phyloP scores from a whole-genome alignment of 2,329 filamentous ascomycete species.

The Onygenales sp. region DNA sequence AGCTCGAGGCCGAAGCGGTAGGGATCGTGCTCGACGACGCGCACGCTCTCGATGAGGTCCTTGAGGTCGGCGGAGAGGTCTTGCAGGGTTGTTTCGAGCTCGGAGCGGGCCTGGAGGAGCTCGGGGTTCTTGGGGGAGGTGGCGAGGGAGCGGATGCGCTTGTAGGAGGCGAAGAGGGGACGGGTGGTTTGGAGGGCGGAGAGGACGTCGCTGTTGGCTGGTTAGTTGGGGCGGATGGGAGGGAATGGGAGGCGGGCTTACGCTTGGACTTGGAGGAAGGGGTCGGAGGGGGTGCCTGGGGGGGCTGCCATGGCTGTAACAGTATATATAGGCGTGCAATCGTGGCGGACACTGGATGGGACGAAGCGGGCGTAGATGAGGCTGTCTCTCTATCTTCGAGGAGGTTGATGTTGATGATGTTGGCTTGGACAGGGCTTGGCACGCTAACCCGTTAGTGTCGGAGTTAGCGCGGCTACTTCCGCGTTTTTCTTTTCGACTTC shows the following conservation, averaged over 20 bases:
- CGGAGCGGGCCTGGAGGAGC: slow-evolving; percentile 53
- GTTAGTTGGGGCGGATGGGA: slow-evolving; percentile 6
- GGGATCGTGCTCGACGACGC: slow-evolving; percentile 78
- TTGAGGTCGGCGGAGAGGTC: slow-evolving; percentile 77
- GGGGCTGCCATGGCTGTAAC: slow-evolving; percentile 18
- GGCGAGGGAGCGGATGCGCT: slow-evolving; percentile 84
- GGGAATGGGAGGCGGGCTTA: slow-evolving; percentile 16
- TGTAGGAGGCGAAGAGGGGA: slow-evolving; percentile 85
- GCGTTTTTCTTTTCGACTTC: too few species aligned
- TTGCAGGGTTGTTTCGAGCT: slow-evolving; percentile 67
- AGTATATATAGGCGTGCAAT: background rate
- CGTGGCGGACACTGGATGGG: too few species aligned
- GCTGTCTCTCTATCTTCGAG: background rate
- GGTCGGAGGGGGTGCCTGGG: slow-evolving; percentile 23
- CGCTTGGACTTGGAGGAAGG: slow-evolving; percentile 41
- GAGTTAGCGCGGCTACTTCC: too few species aligned
- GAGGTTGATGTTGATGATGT: background rate
- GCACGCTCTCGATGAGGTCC: slow-evolving; percentile 79
- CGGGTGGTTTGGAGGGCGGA: slow-evolving; percentile 70
- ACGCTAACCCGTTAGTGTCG: too few species aligned
- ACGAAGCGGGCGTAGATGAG: too few species aligned
- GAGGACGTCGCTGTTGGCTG: slow-evolving; percentile 65
- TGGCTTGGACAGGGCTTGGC: background rate
- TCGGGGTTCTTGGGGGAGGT: slow-evolving; percentile 62
- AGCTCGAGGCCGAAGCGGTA: slow-evolving; percentile 76